Evolutionary conservation across 192 early-diverging fungal genomes (phyloP).

Genomic region (Powellomyces hirtus): DNA sequence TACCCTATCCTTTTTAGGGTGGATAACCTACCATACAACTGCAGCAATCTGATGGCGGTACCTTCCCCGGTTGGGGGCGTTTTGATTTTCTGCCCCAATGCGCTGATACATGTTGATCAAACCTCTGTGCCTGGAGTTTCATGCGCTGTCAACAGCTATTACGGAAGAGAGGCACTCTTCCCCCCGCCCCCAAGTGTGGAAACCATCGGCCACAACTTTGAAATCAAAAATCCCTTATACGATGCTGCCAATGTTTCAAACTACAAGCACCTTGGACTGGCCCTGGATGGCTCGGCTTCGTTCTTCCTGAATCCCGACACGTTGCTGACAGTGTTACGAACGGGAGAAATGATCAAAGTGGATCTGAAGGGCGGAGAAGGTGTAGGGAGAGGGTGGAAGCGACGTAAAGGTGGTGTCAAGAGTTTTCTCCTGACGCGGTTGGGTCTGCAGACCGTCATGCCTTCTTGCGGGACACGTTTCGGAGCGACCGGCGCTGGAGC

Average conservation of each 20-base stretch:
- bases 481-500: constrained; percentile 11
- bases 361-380: constrained; percentile 60
- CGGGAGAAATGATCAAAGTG: constrained; percentile 71
- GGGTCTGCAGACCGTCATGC: constrained; percentile 28
- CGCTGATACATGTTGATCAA: constrained; percentile 83
- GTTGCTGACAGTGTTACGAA: constrained; percentile 66
- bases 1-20: constrained; percentile 83
- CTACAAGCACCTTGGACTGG: constrained; percentile 60
- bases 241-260: constrained; percentile 36
- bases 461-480: constrained; percentile 7
- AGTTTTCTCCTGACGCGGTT: constrained; percentile 51
- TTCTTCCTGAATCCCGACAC: constrained; percentile 70
- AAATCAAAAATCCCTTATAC: constrained; percentile 47
- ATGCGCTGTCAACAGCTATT: constrained; percentile 73
- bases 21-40: constrained; percentile 80
- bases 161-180: constrained; percentile 41
- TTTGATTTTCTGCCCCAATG: constrained; percentile 74
- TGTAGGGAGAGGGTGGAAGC: constrained; percentile 65
- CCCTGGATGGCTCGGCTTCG: constrained; percentile 65
- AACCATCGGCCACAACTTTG: constrained; percentile 11
- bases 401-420: constrained; percentile 66
- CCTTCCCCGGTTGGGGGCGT: constrained; percentile 86
- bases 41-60: constrained; percentile 64
- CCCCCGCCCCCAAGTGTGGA: constrained; percentile 34
- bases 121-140: constrained; percentile 71